Conservation (phyloP, 1,284 basidiomycete genomes). For the Ustilago vetiveriae region DNA sequence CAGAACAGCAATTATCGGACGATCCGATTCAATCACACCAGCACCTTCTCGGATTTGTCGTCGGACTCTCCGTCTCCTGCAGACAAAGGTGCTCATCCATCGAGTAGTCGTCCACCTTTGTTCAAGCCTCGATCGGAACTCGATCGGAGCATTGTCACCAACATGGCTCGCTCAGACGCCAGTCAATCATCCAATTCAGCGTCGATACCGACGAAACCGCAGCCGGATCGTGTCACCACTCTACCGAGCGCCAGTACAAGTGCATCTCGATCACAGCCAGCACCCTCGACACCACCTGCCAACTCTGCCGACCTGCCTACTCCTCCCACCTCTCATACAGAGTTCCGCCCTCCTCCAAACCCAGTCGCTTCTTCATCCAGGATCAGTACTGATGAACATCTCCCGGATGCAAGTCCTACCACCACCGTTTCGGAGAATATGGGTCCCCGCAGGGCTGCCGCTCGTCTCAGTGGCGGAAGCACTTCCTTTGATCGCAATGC, state of each 20-base stretch:
- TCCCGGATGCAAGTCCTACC: slow-evolving; percentile 35
- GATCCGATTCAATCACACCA: too few species aligned
- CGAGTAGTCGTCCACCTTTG: too few species aligned
- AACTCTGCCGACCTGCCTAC: slow-evolving; percentile 38
- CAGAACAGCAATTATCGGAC: too few species aligned
- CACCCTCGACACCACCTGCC: slow-evolving; percentile 25
- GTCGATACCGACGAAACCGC: background rate
- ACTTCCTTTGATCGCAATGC: slow-evolving; percentile 30
- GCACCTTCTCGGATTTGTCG: too few species aligned
- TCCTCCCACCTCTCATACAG: slow-evolving; percentile 54
- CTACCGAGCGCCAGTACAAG: background rate
- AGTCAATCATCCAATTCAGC: slow-evolving; percentile 9
- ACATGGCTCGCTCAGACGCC: slow-evolving; percentile 13
- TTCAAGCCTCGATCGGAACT: too few species aligned
- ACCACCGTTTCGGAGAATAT: slow-evolving; percentile 46
- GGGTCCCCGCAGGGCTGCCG: slow-evolving; percentile 34
- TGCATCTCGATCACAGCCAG: slow-evolving; percentile 4
- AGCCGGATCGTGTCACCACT: background rate
- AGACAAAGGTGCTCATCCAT: too few species aligned
- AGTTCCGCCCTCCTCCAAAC: slow-evolving; percentile 38
- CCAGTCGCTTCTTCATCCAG: slow-evolving; percentile 35
- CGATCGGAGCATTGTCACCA: background rate
- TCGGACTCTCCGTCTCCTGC: too few species aligned
- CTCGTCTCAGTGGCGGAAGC: slow-evolving; percentile 40
- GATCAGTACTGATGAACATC: slow-evolving; percentile 18